These are phyloP conservation scores for Teratosphaeria nubilosa DNA, from an alignment of 2,329 filamentous ascomycete genomes.

Conservation along the genomic window DNA sequence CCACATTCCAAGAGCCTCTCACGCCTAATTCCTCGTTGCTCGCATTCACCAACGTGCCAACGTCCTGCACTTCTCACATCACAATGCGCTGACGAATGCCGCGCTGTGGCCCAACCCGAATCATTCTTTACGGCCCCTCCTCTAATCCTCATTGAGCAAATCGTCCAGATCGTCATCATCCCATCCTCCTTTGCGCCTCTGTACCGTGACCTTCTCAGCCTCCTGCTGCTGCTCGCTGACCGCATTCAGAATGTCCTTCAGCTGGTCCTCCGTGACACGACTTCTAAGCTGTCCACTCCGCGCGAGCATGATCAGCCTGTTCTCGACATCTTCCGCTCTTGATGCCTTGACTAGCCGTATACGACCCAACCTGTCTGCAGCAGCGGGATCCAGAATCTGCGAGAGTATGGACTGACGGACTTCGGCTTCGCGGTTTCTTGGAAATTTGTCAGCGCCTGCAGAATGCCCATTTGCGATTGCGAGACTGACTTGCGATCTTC, in stretches of 20 bases:
- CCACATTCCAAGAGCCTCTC: no score
- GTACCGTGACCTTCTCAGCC: constrained; percentile 76
- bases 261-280: constrained; percentile 84
- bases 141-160: constrained; percentile 42
- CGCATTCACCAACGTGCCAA: no score
- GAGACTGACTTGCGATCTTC: constrained; percentile 52
- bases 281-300: constrained; percentile 73
- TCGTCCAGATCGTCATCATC: constrained; percentile 75
- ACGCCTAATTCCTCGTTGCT: no score
- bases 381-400: constrained; percentile 91
- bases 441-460: background rate
- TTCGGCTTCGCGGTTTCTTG: constrained; percentile 45
- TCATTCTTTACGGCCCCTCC: background rate
- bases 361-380: constrained; percentile 82
- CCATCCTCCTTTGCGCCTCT: constrained; percentile 70
- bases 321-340: constrained; percentile 82
- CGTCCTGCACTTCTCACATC: background rate
- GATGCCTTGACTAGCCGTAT: constrained; percentile 93
- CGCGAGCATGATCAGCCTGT: constrained; percentile 84
- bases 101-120: background rate
- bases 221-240: constrained; percentile 65
- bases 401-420: constrained; percentile 67
- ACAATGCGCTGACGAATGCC: background rate
- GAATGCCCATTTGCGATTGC: background rate
- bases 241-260: constrained; percentile 82